Conservation (phyloP, 2,329 filamentous ascomycete species). For the Rhynchosporium graminicola region DNA sequence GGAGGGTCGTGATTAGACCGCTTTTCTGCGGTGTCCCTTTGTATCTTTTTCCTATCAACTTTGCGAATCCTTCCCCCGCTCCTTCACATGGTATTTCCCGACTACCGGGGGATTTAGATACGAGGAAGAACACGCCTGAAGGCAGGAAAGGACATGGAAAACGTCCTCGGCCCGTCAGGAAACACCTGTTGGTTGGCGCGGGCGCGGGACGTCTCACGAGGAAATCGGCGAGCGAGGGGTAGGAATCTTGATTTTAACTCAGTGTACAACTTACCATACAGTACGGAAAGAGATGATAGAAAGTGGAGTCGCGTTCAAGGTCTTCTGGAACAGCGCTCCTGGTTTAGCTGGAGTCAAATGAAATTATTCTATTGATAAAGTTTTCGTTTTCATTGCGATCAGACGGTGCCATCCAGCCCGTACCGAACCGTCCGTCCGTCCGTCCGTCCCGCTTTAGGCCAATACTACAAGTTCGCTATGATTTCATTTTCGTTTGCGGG, state of each 20-base stretch:
- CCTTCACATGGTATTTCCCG: slow-evolving; percentile 17
- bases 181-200: slow-evolving; percentile 9
- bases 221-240: neutral
- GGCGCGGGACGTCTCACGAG: neutral
- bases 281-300: too few species aligned
- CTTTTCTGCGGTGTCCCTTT: slow-evolving; percentile 30
- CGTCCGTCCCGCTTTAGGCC: slow-evolving; percentile 7
- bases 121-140: neutral
- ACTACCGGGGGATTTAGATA: neutral
- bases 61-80: slow-evolving; percentile 6
- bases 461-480: neutral
- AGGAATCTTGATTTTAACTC: neutral
- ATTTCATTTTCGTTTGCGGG: neutral
- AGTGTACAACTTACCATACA: neutral
- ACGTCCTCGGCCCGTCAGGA: slow-evolving; percentile 14
- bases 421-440: slow-evolving; percentile 8
- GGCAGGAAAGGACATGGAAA: neutral
- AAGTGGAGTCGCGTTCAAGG: neutral
- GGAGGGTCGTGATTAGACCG: slow-evolving; percentile 33
- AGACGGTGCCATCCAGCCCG: neutral
- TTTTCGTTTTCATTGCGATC: neutral
- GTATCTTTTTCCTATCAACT: neutral
- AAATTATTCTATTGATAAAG: slow-evolving; percentile 5
- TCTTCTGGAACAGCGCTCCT: neutral
- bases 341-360: slow-evolving; percentile 1